Evolutionary conservation across 2,329 filamentous ascomycete genomes (phyloP), one percentile per base, ranked within the genome.

Genomic region (Gliomastix tumulicola): DNA sequence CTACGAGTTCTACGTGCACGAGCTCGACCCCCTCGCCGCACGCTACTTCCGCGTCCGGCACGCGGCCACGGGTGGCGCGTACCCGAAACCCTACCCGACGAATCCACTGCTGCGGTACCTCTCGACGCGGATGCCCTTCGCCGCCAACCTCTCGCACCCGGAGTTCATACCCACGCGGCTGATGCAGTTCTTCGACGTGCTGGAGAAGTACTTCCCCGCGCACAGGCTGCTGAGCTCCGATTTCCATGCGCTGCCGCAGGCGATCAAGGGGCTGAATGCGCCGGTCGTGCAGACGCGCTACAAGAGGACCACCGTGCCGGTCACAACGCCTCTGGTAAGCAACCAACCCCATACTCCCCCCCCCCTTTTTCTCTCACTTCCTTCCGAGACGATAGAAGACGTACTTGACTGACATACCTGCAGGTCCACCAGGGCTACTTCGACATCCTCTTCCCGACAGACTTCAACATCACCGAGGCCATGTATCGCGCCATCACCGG

Each of bases 351-450:
- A 6, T 16, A n/a, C n/a, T n/a, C n/a, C 10, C 19, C 27, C 19
- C 19, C 20, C 17, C 25, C 25, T 12, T 37, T 32, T 34, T 16
- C 18, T 16, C 10, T 17, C 15, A 9, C 31, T 5, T 37, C 16
- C 31, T 15, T 30, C 25, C 21, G 20, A 19, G 21, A 17, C 22
- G 17, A 37, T 35, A 7, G 11, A 23, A 32, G 19, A n/a, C 15
- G 21, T 13, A 10, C 27, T 10, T 18, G n/a, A n/a, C n/a, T n/a
- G n/a, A n/a, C n/a, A n/a, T n/a, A n/a, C n/a, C n/a, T 11, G 1
- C 11, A 94, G 87, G 87, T 96, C 33, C 89, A 97, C 58, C 94
- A 98, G 66, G 94, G 92, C 32, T 97, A 95, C 63, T 98, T 98
- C 56, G 94, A 98, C 57, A 96, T 98, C 50, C 81, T 98, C 55